Conservation (phyloP, 345 rosid genomes). For the Sonneratia caseolaris region DNA sequence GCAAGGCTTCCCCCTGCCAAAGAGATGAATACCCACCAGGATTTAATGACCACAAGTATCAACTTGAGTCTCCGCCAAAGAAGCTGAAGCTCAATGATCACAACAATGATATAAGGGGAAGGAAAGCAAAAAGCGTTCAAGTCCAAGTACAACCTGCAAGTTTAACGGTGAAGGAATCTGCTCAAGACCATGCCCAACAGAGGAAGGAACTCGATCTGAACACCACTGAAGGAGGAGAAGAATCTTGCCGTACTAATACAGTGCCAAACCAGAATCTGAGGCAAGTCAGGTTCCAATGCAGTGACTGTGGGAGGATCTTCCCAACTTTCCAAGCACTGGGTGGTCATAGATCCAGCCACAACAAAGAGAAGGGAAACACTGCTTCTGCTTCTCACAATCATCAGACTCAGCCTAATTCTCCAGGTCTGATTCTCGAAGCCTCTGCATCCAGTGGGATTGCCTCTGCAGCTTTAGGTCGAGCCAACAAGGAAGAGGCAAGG, state of each 20-base stretch:
- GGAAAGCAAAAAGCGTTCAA: background rate
- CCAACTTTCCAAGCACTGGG: constrained; percentile 15
- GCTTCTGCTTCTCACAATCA: background rate
- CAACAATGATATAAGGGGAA: background rate
- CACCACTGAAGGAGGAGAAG: constrained; percentile 1
- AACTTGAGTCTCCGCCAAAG: background rate
- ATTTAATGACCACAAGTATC: background rate
- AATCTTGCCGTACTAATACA: background rate
- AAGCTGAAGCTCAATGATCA: background rate
- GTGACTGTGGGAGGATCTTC: constrained; percentile 8
- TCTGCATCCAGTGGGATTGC: background rate
- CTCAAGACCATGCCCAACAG: background rate
- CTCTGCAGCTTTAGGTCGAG: background rate
- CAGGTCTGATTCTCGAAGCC: background rate
- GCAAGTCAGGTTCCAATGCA: constrained; percentile 7
- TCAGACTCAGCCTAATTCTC: background rate
- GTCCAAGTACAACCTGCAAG: background rate
- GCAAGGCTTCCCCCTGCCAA: background rate
- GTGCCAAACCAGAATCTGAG: background rate
- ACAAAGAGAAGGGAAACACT: constrained; percentile 6
- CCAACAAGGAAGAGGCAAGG: background rate
- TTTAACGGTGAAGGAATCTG: background rate
- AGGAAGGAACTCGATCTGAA: background rate
- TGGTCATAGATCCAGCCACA: constrained; percentile 21
- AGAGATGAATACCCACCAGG: background rate